Base-by-base conservation (phyloP, 129 eudicot genomes). In the Centrapalus pauciflorus region DNA sequence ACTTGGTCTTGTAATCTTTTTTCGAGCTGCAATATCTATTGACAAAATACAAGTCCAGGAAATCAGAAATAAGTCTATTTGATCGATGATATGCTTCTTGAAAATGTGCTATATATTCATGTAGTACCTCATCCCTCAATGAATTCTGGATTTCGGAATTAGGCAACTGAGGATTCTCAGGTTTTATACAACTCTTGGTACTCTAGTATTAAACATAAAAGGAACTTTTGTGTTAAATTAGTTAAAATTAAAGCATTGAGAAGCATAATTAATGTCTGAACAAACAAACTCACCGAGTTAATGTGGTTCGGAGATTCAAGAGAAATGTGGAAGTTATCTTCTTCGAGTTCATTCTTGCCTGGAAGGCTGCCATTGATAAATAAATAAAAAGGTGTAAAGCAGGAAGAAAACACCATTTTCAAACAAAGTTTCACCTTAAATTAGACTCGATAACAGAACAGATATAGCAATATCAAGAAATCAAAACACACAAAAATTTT, bases 1-100 rank as follows among this genome's bases (percentile, higher is more conserved):
- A 94, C 84, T 80, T 94, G 99, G 16, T 82, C 85, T 43, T 82
- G 86, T 51, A 94, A 75, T 79, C 99, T 84, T 85, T 80, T 86
- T 78, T 94, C 97, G 5, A 94, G 95, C 62, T 78, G 92, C 70
- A 82, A 32, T 70, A 94, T 94, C 99, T 94, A 74, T 37, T 60
- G 21, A 40, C 41, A 45, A 35, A 57, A 35, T 48, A 30, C 7
- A 16, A 46, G 11, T 13, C 17, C 8, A 41, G 30, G 23, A 23
- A 61, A 29, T 38, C 37, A 11, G 11, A 17, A 24, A 41, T 50
- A 26, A 25, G 29, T 23, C n/a, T 17, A 45, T 48, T 34, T 29
- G 6, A 28, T n/a, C n/a, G n/a, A n/a, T n/a, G n/a, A n/a, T n/a
- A n/a, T 24, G 28, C 30, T 78, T 54, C 56, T 19, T 54, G 41